These are phyloP conservation scores for Aspergillus sp. DNA, from an alignment of 2,329 filamentous ascomycete genomes.

Conservation along the genomic window DNA sequence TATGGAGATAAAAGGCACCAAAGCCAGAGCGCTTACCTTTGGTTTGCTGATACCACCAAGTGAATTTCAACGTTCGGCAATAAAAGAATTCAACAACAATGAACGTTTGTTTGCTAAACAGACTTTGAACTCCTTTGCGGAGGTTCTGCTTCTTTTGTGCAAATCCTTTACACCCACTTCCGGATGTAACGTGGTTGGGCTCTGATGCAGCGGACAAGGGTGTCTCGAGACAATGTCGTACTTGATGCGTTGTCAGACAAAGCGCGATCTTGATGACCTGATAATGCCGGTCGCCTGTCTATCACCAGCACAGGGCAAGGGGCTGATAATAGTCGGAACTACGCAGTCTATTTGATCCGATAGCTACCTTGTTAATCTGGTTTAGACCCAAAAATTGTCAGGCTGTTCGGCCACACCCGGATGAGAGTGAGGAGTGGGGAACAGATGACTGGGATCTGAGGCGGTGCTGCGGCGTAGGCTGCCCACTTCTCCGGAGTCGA, in stretches of 20 bases:
- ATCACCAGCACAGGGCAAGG: slow-evolving; percentile 21
- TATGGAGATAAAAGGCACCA: slow-evolving; percentile 14
- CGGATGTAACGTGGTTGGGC: slow-evolving; percentile 41
- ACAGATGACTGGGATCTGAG: slow-evolving; percentile 17
- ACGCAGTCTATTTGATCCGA: slow-evolving; percentile 17
- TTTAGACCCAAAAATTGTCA: slow-evolving; percentile 13
- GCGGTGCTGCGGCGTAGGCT: slow-evolving; percentile 19
- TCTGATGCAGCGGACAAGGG: slow-evolving; percentile 38
- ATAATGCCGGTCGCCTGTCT: slow-evolving; percentile 23
- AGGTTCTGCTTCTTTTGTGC: slow-evolving; percentile 30
- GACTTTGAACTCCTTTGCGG: slow-evolving; percentile 19
- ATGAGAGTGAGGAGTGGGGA: slow-evolving; percentile 7
- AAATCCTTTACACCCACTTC: slow-evolving; percentile 23
- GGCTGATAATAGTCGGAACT: slow-evolving; percentile 5
- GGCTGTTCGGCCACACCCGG: slow-evolving; percentile 20
- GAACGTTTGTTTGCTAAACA: slow-evolving; percentile 17
- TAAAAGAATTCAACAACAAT: slow-evolving; percentile 10
- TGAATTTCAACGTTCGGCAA: slow-evolving; percentile 10
- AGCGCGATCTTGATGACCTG: slow-evolving; percentile 17
- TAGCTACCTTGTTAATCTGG: slow-evolving; percentile 14
- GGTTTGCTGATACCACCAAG: slow-evolving; percentile 8
- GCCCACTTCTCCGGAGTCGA: slow-evolving; percentile 2
- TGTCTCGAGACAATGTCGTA: slow-evolving; percentile 27
- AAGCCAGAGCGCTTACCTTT: slow-evolving; percentile 29
- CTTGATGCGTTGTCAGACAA: slow-evolving; percentile 41